A percentile compares a stretch with the other conserved stretches of the same genome.
Conservation (phyloP, 805 yeast species). For the Barnettozyma sp. region DNA sequence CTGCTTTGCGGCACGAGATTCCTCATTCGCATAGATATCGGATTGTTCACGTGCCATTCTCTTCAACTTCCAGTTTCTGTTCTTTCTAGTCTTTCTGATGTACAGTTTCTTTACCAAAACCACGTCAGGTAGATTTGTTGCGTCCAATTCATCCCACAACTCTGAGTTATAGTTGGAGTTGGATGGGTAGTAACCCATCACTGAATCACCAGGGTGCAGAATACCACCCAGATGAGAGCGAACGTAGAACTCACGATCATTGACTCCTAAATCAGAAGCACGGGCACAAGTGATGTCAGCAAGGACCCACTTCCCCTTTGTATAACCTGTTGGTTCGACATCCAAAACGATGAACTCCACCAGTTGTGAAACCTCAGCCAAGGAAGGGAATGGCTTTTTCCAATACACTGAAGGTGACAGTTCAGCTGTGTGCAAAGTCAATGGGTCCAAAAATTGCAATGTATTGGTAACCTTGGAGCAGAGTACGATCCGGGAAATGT, state of each 20-base stretch:
- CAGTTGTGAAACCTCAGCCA: constrained; percentile 69
- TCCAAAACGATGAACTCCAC: constrained; percentile 87
- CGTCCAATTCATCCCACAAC: constrained; percentile 63
- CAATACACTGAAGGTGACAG: constrained; percentile 66
- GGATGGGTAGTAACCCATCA: constrained; percentile 79
- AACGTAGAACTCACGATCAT: constrained; percentile 75
- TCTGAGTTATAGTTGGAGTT: constrained; percentile 88
- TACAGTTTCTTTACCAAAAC: constrained; percentile 84
- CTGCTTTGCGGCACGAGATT: constrained; percentile 70
- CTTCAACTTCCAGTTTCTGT: constrained; percentile 86
- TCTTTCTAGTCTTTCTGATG: constrained; percentile 68
- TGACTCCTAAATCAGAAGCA: constrained; percentile 78
- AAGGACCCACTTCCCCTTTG: constrained; percentile 68
- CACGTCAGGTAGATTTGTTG: constrained; percentile 72
- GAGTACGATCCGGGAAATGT: constrained; percentile 70
- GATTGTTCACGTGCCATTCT: constrained; percentile 96
- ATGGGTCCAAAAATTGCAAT: constrained; percentile 82
- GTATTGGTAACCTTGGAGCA: constrained; percentile 82
- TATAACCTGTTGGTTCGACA: constrained; percentile 83
- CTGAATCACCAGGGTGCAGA: constrained; percentile 94
- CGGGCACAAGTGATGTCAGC: constrained; percentile 93
- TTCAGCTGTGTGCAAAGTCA: constrained; percentile 71
- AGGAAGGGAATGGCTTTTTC: constrained; percentile 72
- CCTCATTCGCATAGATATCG: constrained; percentile 73
- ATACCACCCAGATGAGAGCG: constrained; percentile 92